Base-by-base conservation (phyloP, 345 rosid genomes). In the Arabidopsis suecica region DNA sequence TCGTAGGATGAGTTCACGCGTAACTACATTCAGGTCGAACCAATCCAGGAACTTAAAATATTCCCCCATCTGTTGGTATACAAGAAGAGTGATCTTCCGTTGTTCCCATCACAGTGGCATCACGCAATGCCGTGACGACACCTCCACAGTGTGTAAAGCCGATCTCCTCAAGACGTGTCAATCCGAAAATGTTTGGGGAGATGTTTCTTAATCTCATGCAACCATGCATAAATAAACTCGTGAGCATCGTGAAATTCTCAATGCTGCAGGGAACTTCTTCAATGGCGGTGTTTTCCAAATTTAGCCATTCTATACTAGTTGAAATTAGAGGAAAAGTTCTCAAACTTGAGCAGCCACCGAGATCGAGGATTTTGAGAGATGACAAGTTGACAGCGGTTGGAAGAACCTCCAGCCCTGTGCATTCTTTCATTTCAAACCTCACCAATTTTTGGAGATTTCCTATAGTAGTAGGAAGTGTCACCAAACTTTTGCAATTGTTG, bases 261-360 rank as follows among this genome's bases (percentile, higher is more conserved):
- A n/a, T n/a, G n/a, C n/a, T n/a, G n/a, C 4, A 70, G 3, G 65
- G 74, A 28, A 82, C 68, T 9, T 76, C 55, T 40, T 51, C 25
- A 4, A 82, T 63, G 0, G 74, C 64, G 0, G 74, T 63, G 20
- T 53, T 74, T 44, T 13, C 7, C 13, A 78, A 58, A 54, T 14
- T 0, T 23, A 70, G 74, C 0, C 0, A 0, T 58, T 0, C 0
- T 6, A 70, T 58, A 8, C 16, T 14, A 4, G 8, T 12, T 16
- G 59, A 49, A 64, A 51, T 64, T 18, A 12, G 63, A 32, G 77
- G 77, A 63, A 70, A 70, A 14, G 3, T 22, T 22, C 1, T 58
- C 57, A 70, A 45, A 16, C 37, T 20, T 36, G 65, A 28, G 64
- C 63, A 69, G 0, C 65, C 65, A 33, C n/a, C 44, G 65, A 69